Percentiles rank a stretch among this genome's conserved stretches.
Conservation (phyloP, 257 asterid genomes). For the Petrea volubilis region DNA sequence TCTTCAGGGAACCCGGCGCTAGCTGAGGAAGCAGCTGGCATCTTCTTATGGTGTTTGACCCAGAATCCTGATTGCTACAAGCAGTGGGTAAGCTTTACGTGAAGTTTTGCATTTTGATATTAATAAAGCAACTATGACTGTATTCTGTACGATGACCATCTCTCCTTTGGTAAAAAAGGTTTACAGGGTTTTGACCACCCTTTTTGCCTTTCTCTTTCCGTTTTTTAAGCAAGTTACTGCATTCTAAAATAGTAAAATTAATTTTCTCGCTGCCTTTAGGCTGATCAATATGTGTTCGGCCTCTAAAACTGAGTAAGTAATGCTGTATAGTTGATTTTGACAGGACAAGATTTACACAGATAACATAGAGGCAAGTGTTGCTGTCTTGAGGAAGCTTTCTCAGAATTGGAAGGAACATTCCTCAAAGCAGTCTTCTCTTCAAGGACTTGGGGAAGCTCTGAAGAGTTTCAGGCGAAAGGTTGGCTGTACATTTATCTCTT, state of each 20-base stretch:
- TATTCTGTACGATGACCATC: no score
- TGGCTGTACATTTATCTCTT: not conserved
- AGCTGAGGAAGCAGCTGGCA: conserved; percentile 65
- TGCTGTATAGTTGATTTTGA: conserved; percentile 17
- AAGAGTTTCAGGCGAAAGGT: conserved; percentile 73
- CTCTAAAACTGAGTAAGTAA: not conserved
- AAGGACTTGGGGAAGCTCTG: conserved; percentile 53
- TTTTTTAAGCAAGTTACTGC: not conserved
- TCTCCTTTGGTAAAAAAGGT: not conserved
- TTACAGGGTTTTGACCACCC: not conserved
- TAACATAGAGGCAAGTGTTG: conserved; percentile 67
- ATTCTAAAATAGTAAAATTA: no score
- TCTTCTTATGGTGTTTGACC: conserved; percentile 77
- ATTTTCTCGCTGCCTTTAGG: not conserved
- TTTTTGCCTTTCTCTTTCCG: not conserved
- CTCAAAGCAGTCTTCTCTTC: conserved; percentile 55
- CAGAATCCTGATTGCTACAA: conserved; percentile 77
- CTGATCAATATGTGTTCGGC: not conserved
- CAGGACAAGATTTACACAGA: conserved; percentile 66
- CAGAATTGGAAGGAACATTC: conserved; percentile 60
- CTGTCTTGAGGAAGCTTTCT: conserved; percentile 54
- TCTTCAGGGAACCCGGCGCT: conserved; percentile 64
- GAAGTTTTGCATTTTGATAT: not conserved
- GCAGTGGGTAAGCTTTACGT: conserved; percentile 68
- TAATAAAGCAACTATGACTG: not conserved